Base-by-base conservation (phyloP, 2,329 filamentous ascomycete species). In the Colletotrichum salicis region DNA sequence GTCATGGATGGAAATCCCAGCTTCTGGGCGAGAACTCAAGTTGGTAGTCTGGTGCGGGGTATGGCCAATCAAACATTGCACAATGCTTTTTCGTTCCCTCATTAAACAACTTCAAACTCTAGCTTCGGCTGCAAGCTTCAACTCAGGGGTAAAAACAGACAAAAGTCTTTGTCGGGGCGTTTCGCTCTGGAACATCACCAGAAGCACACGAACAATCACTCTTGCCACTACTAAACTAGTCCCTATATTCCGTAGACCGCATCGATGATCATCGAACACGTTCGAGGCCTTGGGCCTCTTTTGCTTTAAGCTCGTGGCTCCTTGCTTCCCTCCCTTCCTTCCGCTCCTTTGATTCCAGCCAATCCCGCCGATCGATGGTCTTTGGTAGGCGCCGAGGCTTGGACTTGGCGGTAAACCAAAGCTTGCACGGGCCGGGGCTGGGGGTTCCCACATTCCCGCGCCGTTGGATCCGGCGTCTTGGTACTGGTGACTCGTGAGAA, bases 401-500 rank as follows among this genome's bases (percentile, higher is more conserved):
- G 41, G 8, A n/a, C 41, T n/a, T 48, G 19, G 19, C 41, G 29
- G 45, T 19, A 41, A 45, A 19, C 27, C 4, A 33, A 61, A 37
- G 37, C 41, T 61, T n/a, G 45, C 60, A 35, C 45, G 45, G 60
- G 60, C 60, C 31, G n/a, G 29, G 19, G 19, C 22, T 48, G 45
- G 13, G 31, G 10, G 45, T 52, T 48, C 59, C 45, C 60, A 52
- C 45, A 6, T 54, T 52, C 45, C 59, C 19, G n/a, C 41, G 45
- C 59, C 29, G 59, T 62, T 48, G 45, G 51, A 62, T 13, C 45
- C 60, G 41, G 45, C 45, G 33, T 62, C 41, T 52, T 41, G 59
- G 59, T 15, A 52, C 29, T 13, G 41, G 29, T 13, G 37, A 41
- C 37, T 41, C 27, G 6, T 7, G n/a, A 52, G 29, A 24, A 41